These are phyloP conservation scores for Dioszegia crocea DNA, from an alignment of 768 basidiomycete species.

Conservation along the genomic window DNA sequence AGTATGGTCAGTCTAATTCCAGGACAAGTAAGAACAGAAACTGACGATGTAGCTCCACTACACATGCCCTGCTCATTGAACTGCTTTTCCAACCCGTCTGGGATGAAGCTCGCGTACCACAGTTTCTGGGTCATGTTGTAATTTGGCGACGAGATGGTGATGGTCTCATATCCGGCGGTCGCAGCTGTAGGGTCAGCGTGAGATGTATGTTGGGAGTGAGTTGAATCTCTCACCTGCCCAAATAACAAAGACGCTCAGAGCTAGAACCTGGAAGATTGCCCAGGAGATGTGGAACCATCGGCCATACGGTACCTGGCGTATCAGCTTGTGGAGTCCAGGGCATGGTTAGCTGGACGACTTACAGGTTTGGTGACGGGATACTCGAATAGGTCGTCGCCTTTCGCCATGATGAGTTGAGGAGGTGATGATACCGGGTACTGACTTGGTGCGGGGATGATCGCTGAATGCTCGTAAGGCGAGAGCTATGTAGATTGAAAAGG, in stretches of 20 bases:
- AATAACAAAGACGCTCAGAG: neutral
- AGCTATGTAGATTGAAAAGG: too few relatives aligned
- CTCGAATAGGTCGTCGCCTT: neutral
- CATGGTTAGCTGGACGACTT: neutral
- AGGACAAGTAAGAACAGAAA: neutral
- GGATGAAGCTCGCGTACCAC: neutral
- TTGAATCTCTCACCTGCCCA: neutral
- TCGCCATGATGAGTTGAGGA: neutral
- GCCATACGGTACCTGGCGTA: neutral
- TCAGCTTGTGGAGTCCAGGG: neutral
- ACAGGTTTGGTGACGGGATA: slow-evolving; percentile 3
- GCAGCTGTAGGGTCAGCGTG: neutral
- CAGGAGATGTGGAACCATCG: neutral
- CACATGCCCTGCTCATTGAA: neutral
- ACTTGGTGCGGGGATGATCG: neutral
- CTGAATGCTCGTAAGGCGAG: too few relatives aligned
- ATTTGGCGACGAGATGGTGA: neutral
- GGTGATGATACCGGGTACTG: neutral
- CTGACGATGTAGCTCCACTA: neutral
- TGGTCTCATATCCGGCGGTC: slow-evolving; percentile 1
- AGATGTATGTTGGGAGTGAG: neutral
- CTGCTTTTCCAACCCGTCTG: neutral
- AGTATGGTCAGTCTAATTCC: neutral
- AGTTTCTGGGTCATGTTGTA: slow-evolving; percentile 1
- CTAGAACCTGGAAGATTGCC: neutral